Evolutionary conservation across 1,139 yeast genomes (phyloP).

Genomic region (Neolecta irregularis): DNA sequence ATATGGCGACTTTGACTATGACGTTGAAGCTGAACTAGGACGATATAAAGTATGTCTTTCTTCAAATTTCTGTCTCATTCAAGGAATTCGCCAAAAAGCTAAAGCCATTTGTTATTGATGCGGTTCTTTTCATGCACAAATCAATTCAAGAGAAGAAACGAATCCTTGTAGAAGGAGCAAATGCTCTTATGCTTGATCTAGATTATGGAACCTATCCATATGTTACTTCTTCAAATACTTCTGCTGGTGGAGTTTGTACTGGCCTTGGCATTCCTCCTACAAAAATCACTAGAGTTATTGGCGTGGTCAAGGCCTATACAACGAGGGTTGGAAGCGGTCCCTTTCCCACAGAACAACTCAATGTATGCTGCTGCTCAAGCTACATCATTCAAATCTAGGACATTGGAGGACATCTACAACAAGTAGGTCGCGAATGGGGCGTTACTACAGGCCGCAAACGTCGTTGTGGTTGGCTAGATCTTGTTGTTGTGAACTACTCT

Average conservation of each 20-base stretch:
- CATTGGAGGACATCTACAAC: slow-evolving; percentile 74
- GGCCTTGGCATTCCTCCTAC: slow-evolving; percentile 93
- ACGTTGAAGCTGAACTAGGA: slow-evolving; percentile 61
- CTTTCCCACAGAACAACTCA: slow-evolving; percentile 94
- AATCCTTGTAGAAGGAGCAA: slow-evolving; percentile 93
- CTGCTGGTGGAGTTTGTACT: slow-evolving; percentile 95
- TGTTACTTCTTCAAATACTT: slow-evolving; percentile 89
- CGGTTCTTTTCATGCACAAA: slow-evolving; percentile 75
- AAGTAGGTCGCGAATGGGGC: slow-evolving; percentile 83
- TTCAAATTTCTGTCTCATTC: background rate
- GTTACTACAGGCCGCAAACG: slow-evolving; percentile 99
- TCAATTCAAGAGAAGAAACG: slow-evolving; percentile 67
- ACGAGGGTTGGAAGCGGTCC: slow-evolving; percentile 99
- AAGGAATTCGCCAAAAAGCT: slow-evolving; percentile 44
- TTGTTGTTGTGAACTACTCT: slow-evolving; percentile 86
- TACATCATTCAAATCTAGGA: slow-evolving; percentile 14
- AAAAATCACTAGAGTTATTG: slow-evolving; percentile 62
- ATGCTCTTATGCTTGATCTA: slow-evolving; percentile 91
- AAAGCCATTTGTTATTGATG: slow-evolving; percentile 86
- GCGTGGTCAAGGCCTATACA: slow-evolving; percentile 96
- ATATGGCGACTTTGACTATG: slow-evolving; percentile 86
- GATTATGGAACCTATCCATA: slow-evolving; percentile 98
- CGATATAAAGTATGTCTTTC: slow-evolving; percentile 39
- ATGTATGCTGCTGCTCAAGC: slow-evolving; percentile 24
- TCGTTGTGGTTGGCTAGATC: slow-evolving; percentile 98